Base-by-base conservation (phyloP, 352 stramenopile genomes). In the Phytophthora lateralis region DNA sequence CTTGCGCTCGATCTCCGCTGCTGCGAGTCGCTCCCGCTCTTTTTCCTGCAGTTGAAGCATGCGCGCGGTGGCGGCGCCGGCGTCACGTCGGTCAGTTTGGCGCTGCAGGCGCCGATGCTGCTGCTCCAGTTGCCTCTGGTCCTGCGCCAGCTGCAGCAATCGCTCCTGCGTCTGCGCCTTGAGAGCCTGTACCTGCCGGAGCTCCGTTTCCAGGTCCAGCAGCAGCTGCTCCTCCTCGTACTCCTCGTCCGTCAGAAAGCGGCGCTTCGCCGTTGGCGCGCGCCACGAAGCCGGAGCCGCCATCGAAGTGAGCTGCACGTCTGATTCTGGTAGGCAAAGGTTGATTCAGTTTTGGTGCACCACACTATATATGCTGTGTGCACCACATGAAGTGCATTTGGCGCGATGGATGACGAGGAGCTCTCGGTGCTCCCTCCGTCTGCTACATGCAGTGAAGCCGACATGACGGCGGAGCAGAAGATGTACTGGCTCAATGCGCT, bases 1-100 rank as follows among this genome's bases (percentile, higher is more conserved):
- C 20, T 59, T 32, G 3, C 63, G 68, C 27, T 66, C 51, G 15
- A 45, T 24, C 11, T 75, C 62, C 15, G 54, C 66, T 6, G 57
- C 51, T 5, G 63, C 55, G 17, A 65, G 50, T n/a, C 79, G 69
- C 49, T 49, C 57, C n/a, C 74, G 69, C 47, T 85, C 78, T 14
- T 86, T 66, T n/a, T 76, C 73, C 54, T 91, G 83, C 6, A 93
- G 66, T 18, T 85, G 69, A 56, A 88, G 27, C 63, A 93, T 80
- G 26, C 83, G 83, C 14, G 69, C 77, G 15, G 84, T 78, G 52
- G 72, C 60, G 10, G 60, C 56, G 20, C 64, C 72, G 30, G 60
- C 59, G 21, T 76, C 60, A 1, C 34, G 52, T 38, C 77, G 75
- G 55, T 79, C 63, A 56, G 54, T 43, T 29, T 71, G 49, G 18